phyloP scores from a whole-genome alignment of 371 early-diverging fungal species.

The Aphelidium insulamus region DNA sequence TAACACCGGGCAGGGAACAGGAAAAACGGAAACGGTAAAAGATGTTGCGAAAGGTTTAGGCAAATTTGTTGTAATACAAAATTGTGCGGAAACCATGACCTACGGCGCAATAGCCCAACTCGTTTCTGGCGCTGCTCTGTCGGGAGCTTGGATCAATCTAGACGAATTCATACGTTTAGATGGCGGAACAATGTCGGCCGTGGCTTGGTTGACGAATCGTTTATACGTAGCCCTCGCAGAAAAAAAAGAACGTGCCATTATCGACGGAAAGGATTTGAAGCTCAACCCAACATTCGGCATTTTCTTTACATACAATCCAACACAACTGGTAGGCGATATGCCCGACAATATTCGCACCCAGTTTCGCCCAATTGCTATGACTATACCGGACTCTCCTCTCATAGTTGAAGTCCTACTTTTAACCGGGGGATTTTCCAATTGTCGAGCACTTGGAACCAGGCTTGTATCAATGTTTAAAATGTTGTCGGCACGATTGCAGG shows the following conservation, averaged over 20 bases:
- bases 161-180: conserved; percentile 43
- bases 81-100: conserved; percentile 27
- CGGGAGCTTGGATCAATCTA: conserved; percentile 37
- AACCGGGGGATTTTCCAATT: conserved; percentile 29
- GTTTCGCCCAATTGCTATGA: conserved; percentile 32
- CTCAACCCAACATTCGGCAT: conserved; percentile 16
- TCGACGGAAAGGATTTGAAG: conserved; percentile 24
- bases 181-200: conserved; percentile 24
- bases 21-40: conserved; percentile 39
- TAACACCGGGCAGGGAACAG: too few species aligned
- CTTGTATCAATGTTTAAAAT: too few species aligned
- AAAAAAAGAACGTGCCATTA: conserved; percentile 15
- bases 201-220: conserved; percentile 21
- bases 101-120: conserved; percentile 21
- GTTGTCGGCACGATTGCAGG: too few species aligned
- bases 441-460: too few species aligned
- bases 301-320: conserved; percentile 40
- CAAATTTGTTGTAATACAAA: conserved; percentile 27
- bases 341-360: conserved; percentile 28
- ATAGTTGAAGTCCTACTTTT: conserved; percentile 33
- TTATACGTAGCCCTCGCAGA: conserved; percentile 16
- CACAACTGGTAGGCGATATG: conserved; percentile 31
- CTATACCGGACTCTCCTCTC: conserved; percentile 23
- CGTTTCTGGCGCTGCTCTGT: conserved; percentile 24
- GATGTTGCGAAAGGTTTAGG: conserved; percentile 28